Base-by-base conservation (phyloP, 306 rosid species). In the Acacia melanoxylon region DNA sequence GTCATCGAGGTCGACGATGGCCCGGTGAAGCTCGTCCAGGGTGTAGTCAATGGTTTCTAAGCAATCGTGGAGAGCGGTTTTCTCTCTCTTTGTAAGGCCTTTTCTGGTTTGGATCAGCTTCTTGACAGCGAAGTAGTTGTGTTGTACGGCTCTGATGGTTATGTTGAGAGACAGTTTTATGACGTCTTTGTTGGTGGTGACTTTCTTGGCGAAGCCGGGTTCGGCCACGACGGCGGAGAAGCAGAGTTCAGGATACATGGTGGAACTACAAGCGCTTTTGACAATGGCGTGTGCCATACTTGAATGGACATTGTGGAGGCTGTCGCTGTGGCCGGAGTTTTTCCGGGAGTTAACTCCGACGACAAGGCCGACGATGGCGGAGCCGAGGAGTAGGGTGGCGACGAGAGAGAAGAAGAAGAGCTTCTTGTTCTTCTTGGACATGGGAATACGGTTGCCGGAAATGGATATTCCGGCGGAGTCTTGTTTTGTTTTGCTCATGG, bases 191-290 rank as follows among this genome's bases (percentile, higher is more conserved):
- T 78, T 76, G 62, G 73, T 74, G 2, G 82, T 5, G 6, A 91
- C 84, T 42, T 79, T 92, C 40, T 76, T 46, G 10, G 84, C 25
- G 4, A 76, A 81, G 29, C 66, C 79, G 0, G 90, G 89, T 8
- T 74, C 88, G 0, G 85, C 68, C 44, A 92, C 65, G 0, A 91
- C 65, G 8, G 94, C 86, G 13, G 97, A 89, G 91, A 86, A 87
- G 75, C 99, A 95, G 2, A 95, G 86, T 0, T 92, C 92, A 0
- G 93, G 97, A 87, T 91, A 93, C 17, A 92, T 83, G 6, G 99
- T 92, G 81, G 75, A 22, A 49, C 93, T 83, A 78, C 99, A 95
- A 0, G 94, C 90, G 73, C 1, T 40, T 77, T 87, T 91, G 1
- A 91, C 82, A 0, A 91, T 72, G 78, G 88, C 37, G 81, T 92